Evolutionary conservation across 345 rosid genomes (phyloP).

Genomic region (Euphorbia lathyris): DNA sequence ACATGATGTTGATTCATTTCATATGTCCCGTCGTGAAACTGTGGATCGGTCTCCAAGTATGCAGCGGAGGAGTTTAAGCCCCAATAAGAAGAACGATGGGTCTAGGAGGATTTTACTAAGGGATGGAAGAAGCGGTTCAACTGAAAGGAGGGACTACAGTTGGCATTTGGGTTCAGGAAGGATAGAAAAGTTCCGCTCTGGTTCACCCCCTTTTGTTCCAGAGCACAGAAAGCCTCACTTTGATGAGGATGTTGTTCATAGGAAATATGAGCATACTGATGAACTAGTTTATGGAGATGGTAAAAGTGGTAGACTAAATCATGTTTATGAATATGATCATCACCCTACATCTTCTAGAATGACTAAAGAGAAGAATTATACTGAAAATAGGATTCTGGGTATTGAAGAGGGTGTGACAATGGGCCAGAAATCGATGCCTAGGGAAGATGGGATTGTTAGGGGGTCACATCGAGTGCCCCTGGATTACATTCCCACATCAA

Average conservation of each 20-base stretch:
- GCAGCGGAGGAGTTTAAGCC: constrained; percentile 42
- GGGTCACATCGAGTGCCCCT: constrained; percentile 29
- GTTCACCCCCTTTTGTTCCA: constrained; percentile 25
- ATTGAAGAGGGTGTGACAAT: constrained; percentile 24
- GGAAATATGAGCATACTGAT: constrained; percentile 25
- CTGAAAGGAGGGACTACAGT: constrained; percentile 34
- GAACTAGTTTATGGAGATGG: constrained; percentile 28
- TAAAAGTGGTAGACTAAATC: constrained; percentile 28
- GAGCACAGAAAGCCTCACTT: constrained; percentile 30
- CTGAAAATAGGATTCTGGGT: constrained; percentile 27
- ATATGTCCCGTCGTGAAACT: constrained; percentile 19
- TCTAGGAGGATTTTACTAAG: constrained; percentile 27
- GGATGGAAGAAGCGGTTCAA: constrained; percentile 26
- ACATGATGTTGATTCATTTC: constrained; percentile 25
- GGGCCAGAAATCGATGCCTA: constrained; percentile 30
- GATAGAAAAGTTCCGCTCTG: constrained; percentile 21
- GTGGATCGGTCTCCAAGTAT: constrained; percentile 21
- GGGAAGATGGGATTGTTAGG: constrained; percentile 35
- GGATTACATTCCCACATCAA: constrained; percentile 28
- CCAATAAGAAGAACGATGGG: constrained; percentile 26
- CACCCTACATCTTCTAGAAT: constrained; percentile 28
- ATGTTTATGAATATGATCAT: constrained; percentile 34
- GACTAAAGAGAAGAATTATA: constrained; percentile 32
- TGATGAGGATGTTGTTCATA: constrained; percentile 21
- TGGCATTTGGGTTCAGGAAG: constrained; percentile 34